Base-by-base conservation (phyloP, 768 basidiomycete genomes). In the Gautieria morchelliformis region DNA sequence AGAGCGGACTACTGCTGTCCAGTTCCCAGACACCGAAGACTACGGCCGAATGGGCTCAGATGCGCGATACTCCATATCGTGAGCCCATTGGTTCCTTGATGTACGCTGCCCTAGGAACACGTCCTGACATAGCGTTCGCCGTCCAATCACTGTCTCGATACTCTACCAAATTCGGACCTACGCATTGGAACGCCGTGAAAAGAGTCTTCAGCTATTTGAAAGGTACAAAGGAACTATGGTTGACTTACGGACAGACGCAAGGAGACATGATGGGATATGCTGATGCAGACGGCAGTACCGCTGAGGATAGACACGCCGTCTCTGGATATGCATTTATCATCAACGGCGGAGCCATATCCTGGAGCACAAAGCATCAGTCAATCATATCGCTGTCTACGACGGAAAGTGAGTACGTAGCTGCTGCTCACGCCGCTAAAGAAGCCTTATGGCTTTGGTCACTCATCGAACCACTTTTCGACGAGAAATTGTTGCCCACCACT, bases 381-480 rank as follows among this genome's bases (percentile, higher is more conserved):
- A 63, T 72, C 24, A 63, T 74, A 8, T 64, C 69, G 2, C 66
- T 72, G 7, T 75, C 73, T 2, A 70, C 66, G 3, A 63, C 63
- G 10, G 73, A 78, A 62, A 72, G 76, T 1, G 76, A 79, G 62
- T 77, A 78, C 61, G 72, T 76, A 44, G 73, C 75, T 4, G 62
- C 67, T 0, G 62, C 65, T 12, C 64, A 74, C 30, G 64, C 71
- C 1, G 52, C 58, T 11, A 48, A 61, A 27, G 62, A 71, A 53
- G 62, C 59, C 0, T n/a, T 72, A 1, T 72, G 68, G 68, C 33
- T 65, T 14, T 50, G 52, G 1, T 48, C n/a, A 7, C 45, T 67
- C 1, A 42, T 70, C 1, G 14, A 20, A 1, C 61, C 64, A 44
- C 33, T 68, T 9, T 17, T 41, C 33, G 24, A 3, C 6, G 6